A percentile compares a stretch with the other conserved stretches of the same genome.
phyloP scores from a whole-genome alignment of 1,284 basidiomycete genomes.

The Athelia sp. region DNA sequence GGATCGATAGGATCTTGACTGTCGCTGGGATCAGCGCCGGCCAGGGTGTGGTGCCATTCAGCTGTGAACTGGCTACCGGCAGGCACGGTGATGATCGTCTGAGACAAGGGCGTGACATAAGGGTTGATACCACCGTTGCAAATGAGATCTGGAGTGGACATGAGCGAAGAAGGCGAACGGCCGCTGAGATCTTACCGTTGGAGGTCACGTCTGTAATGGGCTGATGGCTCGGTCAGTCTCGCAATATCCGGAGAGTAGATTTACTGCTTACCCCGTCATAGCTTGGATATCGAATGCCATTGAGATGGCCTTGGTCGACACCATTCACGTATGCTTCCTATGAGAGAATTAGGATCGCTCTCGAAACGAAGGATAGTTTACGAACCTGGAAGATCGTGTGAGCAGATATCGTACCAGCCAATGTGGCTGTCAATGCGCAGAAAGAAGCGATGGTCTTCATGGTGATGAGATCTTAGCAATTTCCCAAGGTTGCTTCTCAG shows the following conservation, averaged over 20 bases:
- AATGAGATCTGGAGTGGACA: constrained; percentile 35
- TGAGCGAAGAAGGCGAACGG: no score
- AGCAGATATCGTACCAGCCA: constrained; percentile 27
- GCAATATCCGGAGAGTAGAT: not conserved
- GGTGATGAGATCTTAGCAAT: not conserved
- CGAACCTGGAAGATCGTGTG: constrained; percentile 47
- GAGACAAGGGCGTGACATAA: constrained; percentile 47
- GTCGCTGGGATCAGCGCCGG: constrained; percentile 38
- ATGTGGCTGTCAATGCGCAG: constrained; percentile 13
- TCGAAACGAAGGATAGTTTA: not conserved
- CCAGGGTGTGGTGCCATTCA: constrained; percentile 49
- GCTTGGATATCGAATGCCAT: constrained; percentile 41
- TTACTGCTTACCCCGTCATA: constrained; percentile 41
- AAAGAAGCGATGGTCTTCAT: constrained; percentile 1
- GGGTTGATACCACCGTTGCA: constrained; percentile 62
- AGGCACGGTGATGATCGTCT: constrained; percentile 43
- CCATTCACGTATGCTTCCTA: constrained; percentile 43
- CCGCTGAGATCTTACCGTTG: constrained; percentile 24
- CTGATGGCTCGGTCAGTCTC: constrained; percentile 17
- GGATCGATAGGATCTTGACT: constrained; percentile 46
- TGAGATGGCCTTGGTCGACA: constrained; percentile 40
- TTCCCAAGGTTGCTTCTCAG: not conserved
- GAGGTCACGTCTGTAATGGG: constrained; percentile 50
- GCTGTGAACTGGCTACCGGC: constrained; percentile 46
- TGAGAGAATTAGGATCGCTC: no score